Evolutionary conservation across 2,329 filamentous ascomycete species (phyloP).

Genomic region (Penicillium aurantiogriseum): DNA sequence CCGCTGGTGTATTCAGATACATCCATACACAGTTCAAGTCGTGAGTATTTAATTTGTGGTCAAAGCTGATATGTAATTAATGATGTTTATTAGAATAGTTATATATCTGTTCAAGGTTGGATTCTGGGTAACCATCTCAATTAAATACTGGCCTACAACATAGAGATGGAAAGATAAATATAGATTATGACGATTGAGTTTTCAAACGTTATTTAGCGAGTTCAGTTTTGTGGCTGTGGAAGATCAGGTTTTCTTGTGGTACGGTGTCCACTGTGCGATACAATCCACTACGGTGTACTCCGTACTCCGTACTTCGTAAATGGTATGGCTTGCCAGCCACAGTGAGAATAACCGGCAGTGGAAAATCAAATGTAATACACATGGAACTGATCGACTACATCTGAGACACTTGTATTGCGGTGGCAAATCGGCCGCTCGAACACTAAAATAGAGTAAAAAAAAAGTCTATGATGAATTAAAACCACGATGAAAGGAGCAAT

Average conservation of each 20-base stretch:
- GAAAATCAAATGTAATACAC: conserved; percentile 16
- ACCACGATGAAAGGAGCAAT: not conserved
- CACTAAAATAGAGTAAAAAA: not conserved
- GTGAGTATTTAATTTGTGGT: not conserved
- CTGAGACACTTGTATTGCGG: conserved; percentile 13
- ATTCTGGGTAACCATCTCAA: not conserved
- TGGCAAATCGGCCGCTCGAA: conserved; percentile 7
- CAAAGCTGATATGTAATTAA: not conserved
- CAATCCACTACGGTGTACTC: not conserved
- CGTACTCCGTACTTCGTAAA: not conserved
- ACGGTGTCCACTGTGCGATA: conserved; percentile 6
- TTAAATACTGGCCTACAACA: too few relatives aligned
- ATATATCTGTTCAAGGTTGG: not conserved
- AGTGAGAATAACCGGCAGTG: conserved; percentile 14
- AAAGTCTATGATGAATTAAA: not conserved
- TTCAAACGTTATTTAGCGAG: conserved; percentile 1
- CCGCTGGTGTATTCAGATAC: not conserved
- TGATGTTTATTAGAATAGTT: not conserved
- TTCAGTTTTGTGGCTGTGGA: not conserved
- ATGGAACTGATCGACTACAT: conserved; percentile 9
- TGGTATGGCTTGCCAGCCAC: conserved; percentile 1
- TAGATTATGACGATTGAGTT: not conserved
- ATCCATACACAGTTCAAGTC: not conserved
- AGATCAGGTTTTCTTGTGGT: conserved; percentile 5
- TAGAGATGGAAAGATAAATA: not conserved